A percentile compares a stretch with the other conserved stretches of the same genome.
phyloP scores from a whole-genome alignment of 805 yeast genomes.

The Candida peoriensis region DNA sequence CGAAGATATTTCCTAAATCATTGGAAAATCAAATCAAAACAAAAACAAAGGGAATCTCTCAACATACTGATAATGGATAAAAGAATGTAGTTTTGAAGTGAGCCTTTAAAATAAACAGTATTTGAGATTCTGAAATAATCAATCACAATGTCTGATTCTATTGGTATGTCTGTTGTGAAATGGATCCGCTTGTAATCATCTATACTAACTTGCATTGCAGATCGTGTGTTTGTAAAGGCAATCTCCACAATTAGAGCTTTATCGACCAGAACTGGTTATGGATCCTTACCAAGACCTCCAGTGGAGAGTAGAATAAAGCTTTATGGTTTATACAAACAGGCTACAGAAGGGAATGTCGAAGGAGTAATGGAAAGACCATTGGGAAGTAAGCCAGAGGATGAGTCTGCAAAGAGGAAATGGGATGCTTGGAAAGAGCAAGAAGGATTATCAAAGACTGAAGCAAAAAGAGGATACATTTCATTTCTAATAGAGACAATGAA shows the following conservation, averaged over 20 bases:
- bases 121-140: neutral
- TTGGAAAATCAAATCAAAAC: too few relatives aligned
- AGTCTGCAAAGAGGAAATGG: slow-evolving; percentile 69
- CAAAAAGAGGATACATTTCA: slow-evolving; percentile 66
- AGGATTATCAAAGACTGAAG: slow-evolving; percentile 64
- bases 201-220: slow-evolving; percentile 25
- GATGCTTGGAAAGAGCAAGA: slow-evolving; percentile 80
- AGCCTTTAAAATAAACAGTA: neutral
- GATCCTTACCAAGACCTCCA: slow-evolving; percentile 72
- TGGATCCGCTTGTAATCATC: neutral
- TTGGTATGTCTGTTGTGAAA: slow-evolving; percentile 7
- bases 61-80: too few relatives aligned
- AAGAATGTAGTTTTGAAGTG: too few relatives aligned
- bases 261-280: slow-evolving; percentile 57
- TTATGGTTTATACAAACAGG: slow-evolving; percentile 83
- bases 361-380: slow-evolving; percentile 62
- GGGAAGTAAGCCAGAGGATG: slow-evolving; percentile 57
- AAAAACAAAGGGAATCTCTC: too few relatives aligned
- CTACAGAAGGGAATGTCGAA: slow-evolving; percentile 77
- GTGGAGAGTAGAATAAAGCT: slow-evolving; percentile 60
- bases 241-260: slow-evolving; percentile 72
- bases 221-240: slow-evolving; percentile 78
- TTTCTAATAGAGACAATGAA: slow-evolving; percentile 69
- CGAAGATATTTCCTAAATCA: too few relatives aligned
- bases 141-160: slow-evolving; percentile 14